Evolutionary conservation across 768 basidiomycete genomes (phyloP).

Genomic region (Ramaria rubella): DNA sequence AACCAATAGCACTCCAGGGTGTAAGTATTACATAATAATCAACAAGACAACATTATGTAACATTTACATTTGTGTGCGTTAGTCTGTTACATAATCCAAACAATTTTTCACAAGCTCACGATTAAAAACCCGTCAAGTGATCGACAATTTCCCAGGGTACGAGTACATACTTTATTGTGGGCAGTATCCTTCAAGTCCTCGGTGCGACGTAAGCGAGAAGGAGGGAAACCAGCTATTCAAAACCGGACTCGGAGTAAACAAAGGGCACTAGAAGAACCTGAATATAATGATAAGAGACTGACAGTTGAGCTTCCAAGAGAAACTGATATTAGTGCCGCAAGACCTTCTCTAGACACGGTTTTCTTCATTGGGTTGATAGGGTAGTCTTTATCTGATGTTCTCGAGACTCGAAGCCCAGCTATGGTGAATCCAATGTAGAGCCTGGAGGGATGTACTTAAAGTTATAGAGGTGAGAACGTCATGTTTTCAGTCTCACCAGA

Average conservation of each 20-base stretch:
- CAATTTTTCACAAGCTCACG: too few species aligned
- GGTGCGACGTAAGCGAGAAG: neutral
- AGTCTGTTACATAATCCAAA: too few species aligned
- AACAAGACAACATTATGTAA: too few species aligned
- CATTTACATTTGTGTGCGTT: too few species aligned
- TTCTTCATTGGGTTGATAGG: constrained; percentile 6
- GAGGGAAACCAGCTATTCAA: neutral
- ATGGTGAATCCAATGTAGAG: constrained; percentile 1
- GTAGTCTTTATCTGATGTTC: constrained; percentile 3
- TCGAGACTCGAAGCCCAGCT: constrained; percentile 1
- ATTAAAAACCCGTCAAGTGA: too few species aligned
- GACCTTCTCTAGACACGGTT: neutral
- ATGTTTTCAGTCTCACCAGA: neutral
- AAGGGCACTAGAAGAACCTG: neutral
- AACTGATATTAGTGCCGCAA: neutral
- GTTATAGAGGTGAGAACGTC: neutral
- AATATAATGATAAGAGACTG: neutral
- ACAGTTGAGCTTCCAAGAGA: neutral
- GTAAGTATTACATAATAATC: too few species aligned
- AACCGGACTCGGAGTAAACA: neutral
- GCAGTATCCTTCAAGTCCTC: too few species aligned
- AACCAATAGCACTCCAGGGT: too few species aligned
- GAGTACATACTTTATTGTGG: too few species aligned
- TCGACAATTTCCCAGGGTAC: too few species aligned
- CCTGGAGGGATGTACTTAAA: neutral